These are phyloP conservation scores for Aphanomyces astaci DNA, from an alignment of 352 stramenopile genomes.

Conservation along the genomic window DNA sequence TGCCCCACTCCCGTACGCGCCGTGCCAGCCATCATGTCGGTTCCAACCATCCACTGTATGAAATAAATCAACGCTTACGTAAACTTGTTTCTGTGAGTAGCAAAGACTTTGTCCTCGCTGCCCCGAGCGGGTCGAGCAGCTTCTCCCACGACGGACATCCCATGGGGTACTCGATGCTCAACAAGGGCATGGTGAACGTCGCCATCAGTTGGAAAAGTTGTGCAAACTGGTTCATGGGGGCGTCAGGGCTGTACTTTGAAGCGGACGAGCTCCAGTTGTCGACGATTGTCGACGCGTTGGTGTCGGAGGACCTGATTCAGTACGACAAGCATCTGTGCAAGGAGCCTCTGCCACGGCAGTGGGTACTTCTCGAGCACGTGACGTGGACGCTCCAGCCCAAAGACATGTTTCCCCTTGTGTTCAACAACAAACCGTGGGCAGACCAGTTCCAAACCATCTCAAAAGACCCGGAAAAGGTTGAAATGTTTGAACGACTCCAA, in stretches of 20 bases:
- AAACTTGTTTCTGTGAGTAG: slow-evolving; percentile 3
- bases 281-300: slow-evolving; percentile 9
- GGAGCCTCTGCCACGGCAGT: slow-evolving; percentile 1
- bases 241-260: slow-evolving; percentile 6
- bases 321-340: slow-evolving; percentile 16
- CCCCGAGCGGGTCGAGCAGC: slow-evolving; percentile 5
- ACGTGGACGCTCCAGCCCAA: slow-evolving; percentile 20
- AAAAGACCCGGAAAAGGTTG: slow-evolving; percentile 10
- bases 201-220: slow-evolving; percentile 16
- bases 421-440: slow-evolving; percentile 21
- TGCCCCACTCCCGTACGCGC: slow-evolving; percentile 19
- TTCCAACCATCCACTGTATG: no score
- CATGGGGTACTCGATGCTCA: slow-evolving; percentile 17
- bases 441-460: slow-evolving; percentile 3
- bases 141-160: slow-evolving; percentile 16
- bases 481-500: slow-evolving; percentile 20
- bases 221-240: slow-evolving; percentile 10
- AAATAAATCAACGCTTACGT: neutral
- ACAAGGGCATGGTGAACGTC: slow-evolving; percentile 20
- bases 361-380: slow-evolving; percentile 18
- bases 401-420: slow-evolving; percentile 20
- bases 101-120: slow-evolving; percentile 20
- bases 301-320: slow-evolving; percentile 9
- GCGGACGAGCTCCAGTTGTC: slow-evolving; percentile 9
- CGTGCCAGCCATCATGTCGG: slow-evolving; percentile 17